Evolutionary conservation across 2,329 filamentous ascomycete genomes (phyloP).

Genomic region (Fusarium anthophilum): DNA sequence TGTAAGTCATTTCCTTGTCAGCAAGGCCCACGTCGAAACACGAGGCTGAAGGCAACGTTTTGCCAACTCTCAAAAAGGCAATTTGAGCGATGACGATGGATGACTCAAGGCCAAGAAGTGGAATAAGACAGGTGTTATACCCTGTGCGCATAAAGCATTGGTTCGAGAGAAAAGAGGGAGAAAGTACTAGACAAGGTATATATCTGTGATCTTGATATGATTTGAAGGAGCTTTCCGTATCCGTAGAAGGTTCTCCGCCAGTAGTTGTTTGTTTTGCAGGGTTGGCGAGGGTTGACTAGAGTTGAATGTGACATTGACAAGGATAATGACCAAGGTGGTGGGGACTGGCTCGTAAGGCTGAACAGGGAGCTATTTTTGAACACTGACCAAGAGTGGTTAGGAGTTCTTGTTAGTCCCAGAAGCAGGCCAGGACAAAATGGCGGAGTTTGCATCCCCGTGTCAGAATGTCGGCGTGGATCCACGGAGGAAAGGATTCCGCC

Average conservation of each 20-base stretch:
- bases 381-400: conserved; percentile 6
- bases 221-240: conserved; percentile 19
- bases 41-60: conserved; percentile 16
- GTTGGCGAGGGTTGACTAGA: background rate
- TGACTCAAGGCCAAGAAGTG: background rate
- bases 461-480: conserved; percentile 17
- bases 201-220: background rate
- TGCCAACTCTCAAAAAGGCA: background rate
- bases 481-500: conserved; percentile 1
- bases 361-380: conserved; percentile 39
- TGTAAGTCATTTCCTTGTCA: conserved; percentile 32
- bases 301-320: conserved; percentile 21
- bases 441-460: conserved; percentile 21
- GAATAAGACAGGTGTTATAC: conserved; percentile 13
- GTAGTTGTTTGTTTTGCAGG: conserved; percentile 6
- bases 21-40: conserved; percentile 24
- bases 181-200: background rate
- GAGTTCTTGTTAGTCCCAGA: conserved; percentile 8
- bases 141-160: background rate
- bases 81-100: conserved; percentile 5
- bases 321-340: conserved; percentile 32
- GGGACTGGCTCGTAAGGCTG: conserved; percentile 41
- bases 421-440: conserved; percentile 7
- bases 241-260: conserved; percentile 14
- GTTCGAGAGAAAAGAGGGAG: background rate